Percentiles rank a stretch among this genome's conserved stretches.
phyloP scores from a whole-genome alignment of 2,329 filamentous ascomycete species.

The Aspergillus persii region DNA sequence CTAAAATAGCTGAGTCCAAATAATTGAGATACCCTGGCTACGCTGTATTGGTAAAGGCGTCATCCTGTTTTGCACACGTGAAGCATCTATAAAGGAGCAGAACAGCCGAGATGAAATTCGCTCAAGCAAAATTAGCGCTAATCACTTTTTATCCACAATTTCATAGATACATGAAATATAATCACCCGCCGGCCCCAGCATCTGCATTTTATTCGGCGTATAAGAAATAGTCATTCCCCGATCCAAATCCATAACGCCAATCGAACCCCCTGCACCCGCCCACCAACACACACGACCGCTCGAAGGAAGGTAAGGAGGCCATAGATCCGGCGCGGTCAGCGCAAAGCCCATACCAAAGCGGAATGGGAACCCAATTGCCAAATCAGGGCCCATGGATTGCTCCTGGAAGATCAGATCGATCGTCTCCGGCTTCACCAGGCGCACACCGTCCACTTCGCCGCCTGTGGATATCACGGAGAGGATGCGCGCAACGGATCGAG shows the following conservation, averaged over 20 bases:
- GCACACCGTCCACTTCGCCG: slow-evolving; percentile 32
- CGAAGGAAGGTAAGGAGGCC: slow-evolving; percentile 21
- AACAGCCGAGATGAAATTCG: too few relatives aligned
- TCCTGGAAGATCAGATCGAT: slow-evolving; percentile 48
- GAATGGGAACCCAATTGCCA: slow-evolving; percentile 34
- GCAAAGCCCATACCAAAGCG: slow-evolving; percentile 47
- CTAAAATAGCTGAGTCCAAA: too few relatives aligned
- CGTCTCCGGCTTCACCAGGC: slow-evolving; percentile 42
- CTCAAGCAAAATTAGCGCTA: too few relatives aligned
- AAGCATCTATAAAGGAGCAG: too few relatives aligned
- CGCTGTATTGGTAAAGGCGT: too few relatives aligned
- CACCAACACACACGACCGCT: slow-evolving; percentile 40
- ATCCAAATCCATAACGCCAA: slow-evolving; percentile 46
- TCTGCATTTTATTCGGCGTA: slow-evolving; percentile 47
- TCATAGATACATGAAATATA: background rate
- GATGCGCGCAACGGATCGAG: slow-evolving; percentile 43
- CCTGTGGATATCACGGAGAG: slow-evolving; percentile 39
- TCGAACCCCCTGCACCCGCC: slow-evolving; percentile 49
- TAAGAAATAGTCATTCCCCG: slow-evolving; percentile 45
- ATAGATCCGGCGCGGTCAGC: slow-evolving; percentile 29
- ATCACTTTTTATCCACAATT: background rate
- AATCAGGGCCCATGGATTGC: slow-evolving; percentile 43
- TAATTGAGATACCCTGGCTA: too few relatives aligned
- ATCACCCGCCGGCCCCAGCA: slow-evolving; percentile 21
- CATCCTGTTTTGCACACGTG: too few relatives aligned